Conservation (phyloP, 495 filamentous ascomycete species). For the Polyplosphaeria fusca region DNA sequence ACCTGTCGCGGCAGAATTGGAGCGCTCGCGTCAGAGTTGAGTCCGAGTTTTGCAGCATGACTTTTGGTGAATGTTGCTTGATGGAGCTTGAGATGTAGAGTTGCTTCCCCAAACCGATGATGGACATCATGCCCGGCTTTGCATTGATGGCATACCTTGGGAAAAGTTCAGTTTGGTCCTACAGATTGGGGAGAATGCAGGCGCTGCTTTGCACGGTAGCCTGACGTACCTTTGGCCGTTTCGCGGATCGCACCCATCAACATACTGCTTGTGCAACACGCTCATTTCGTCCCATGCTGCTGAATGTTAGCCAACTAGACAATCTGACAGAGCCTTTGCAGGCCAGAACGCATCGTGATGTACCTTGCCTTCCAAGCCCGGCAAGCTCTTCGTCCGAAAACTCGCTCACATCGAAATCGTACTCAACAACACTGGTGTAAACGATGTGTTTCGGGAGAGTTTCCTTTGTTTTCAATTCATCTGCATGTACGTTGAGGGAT, state of each 20-base stretch:
- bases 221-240: too few species aligned
- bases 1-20: too few species aligned
- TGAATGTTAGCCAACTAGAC: background rate
- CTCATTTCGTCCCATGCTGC: background rate
- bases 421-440: background rate
- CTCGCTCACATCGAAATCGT: background rate
- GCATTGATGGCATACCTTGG: background rate
- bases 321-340: background rate
- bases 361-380: background rate
- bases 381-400: background rate
- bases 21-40: too few species aligned
- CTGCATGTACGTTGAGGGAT: too few species aligned
- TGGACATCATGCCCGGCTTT: background rate
- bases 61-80: background rate
- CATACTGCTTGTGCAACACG: background rate
- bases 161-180: too few species aligned
- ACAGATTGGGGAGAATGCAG: too few species aligned
- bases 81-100: background rate
- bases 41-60: too few species aligned
- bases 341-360: background rate
- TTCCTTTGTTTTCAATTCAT: too few species aligned
- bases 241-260: background rate
- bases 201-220: too few species aligned
- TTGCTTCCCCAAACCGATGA: background rate
- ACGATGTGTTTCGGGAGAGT: background rate